These are phyloP conservation scores for Ascodesmis nigricans DNA, from an alignment of 495 filamentous ascomycete genomes.

Conservation along the genomic window DNA sequence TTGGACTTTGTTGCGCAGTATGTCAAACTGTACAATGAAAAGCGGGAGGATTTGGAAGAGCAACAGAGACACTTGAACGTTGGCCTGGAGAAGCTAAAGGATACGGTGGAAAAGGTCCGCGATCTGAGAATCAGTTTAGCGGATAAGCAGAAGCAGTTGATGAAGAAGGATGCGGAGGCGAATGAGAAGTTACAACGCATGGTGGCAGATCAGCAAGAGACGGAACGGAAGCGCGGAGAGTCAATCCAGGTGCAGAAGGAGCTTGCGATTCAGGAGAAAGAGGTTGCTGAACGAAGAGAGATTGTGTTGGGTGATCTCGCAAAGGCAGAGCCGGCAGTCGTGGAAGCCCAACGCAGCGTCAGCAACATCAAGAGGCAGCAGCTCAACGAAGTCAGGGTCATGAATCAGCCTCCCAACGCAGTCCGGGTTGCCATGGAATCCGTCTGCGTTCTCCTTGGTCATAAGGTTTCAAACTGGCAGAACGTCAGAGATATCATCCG, in stretches of 20 bases:
- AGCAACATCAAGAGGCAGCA: slow-evolving; percentile 95
- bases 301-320: slow-evolving; percentile 76
- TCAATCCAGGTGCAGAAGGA: slow-evolving; percentile 74
- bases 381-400: slow-evolving; percentile 89
- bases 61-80: slow-evolving; percentile 96
- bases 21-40: slow-evolving; percentile 92
- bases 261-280: slow-evolving; percentile 70
- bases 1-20: slow-evolving; percentile 96
- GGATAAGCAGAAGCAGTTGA: slow-evolving; percentile 78
- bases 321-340: slow-evolving; percentile 75
- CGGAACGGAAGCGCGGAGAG: slow-evolving; percentile 68
- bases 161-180: slow-evolving; percentile 81
- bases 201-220: slow-evolving; percentile 89
- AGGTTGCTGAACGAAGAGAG: slow-evolving; percentile 63
- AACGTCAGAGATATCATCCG: slow-evolving; percentile 69
- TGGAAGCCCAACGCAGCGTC: slow-evolving; percentile 82
- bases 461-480: slow-evolving; percentile 79
- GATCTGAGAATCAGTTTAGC: slow-evolving; percentile 77
- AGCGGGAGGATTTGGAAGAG: slow-evolving; percentile 93
- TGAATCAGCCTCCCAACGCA: slow-evolving; percentile 72
- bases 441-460: slow-evolving; percentile 80
- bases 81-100: slow-evolving; percentile 88
- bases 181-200: slow-evolving; percentile 94
- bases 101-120: slow-evolving; percentile 92
- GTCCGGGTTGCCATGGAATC: slow-evolving; percentile 85